Conservation (phyloP, 2,329 filamentous ascomycete genomes). For the Penicillium sp. region DNA sequence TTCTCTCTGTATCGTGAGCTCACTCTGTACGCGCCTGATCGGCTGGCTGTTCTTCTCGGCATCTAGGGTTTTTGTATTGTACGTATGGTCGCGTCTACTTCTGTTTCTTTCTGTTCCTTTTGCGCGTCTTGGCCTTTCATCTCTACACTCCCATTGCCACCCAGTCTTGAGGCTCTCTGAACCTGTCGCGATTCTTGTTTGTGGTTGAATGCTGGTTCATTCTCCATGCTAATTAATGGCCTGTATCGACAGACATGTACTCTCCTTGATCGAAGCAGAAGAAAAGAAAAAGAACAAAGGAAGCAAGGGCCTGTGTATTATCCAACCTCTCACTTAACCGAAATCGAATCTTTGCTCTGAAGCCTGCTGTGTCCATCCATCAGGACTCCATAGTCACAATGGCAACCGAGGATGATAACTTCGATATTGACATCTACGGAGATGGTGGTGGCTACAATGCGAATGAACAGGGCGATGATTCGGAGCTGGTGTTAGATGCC, state of each 20-base stretch:
- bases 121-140: neutral
- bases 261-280: slow-evolving; percentile 36
- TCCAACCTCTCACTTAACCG: slow-evolving; percentile 33
- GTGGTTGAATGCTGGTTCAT: slow-evolving; percentile 14
- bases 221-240: slow-evolving; percentile 41
- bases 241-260: slow-evolving; percentile 46
- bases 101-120: slow-evolving; percentile 10
- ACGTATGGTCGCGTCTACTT: slow-evolving; percentile 39
- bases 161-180: neutral
- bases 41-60: slow-evolving; percentile 13
- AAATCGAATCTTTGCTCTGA: slow-evolving; percentile 36
- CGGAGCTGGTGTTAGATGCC: slow-evolving; percentile 31
- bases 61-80: slow-evolving; percentile 36
- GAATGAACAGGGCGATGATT: slow-evolving; percentile 49
- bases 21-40: slow-evolving; percentile 9
- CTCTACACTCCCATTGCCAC: neutral
- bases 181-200: neutral
- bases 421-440: slow-evolving; percentile 71
- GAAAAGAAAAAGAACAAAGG: slow-evolving; percentile 23
- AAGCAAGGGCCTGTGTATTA: slow-evolving; percentile 40
- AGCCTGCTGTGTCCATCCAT: slow-evolving; percentile 19
- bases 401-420: slow-evolving; percentile 65
- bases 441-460: slow-evolving; percentile 54
- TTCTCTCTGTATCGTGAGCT: slow-evolving; percentile 19
- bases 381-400: slow-evolving; percentile 37